Evolutionary conservation across 2,329 filamentous ascomycete species (phyloP), one percentile per base, ranked within the genome.

Genomic region (Colletotrichum paranaense): DNA sequence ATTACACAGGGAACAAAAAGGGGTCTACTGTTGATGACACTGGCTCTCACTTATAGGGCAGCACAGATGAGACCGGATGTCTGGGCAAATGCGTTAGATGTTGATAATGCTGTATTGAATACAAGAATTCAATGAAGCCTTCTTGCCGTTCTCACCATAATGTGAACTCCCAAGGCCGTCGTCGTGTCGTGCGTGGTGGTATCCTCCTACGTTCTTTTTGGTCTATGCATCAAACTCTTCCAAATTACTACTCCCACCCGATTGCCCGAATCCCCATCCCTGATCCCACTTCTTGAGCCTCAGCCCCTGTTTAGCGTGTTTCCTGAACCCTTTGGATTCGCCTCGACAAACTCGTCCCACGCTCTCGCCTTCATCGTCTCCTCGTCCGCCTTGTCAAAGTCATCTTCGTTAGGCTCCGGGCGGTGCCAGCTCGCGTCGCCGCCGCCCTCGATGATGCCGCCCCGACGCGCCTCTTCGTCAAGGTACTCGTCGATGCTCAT

Each of bases 401-500:
- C 91, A 81, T 99, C 97, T 85, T 98, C 97, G 80, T 99, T 94
- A 6, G 94, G 89, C 81, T 95, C 92, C 1, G 92, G 90, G 75
- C 88, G 87, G 30, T 90, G 85, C 19, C 89, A 90, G 77, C 92
- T 93, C 76, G 92, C 90, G 78, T 94, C 93, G 22, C 95, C 95
- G 35, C 95, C 95, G 46, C 95, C 97, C 80, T 98, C 93, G 68
- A 98, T 94, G 72, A 99, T 95, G 24, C 94, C 94, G 19, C 97
- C 97, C 75, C 94, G 88, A 76, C 90, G 89, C 79, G 90, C 89
- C 85, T 98, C 97, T 82, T 98, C 96, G 65, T 97, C 97, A 19
- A 99, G 87, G 80, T 98, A 99, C 84, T 99, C 97, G 78, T 99
- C 97, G 74, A 99, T 98, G 1, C 91, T 94, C 97, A 99, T 98